Conservation (phyloP, 179 eudicot genomes). For the Corrigiola litoralis region DNA sequence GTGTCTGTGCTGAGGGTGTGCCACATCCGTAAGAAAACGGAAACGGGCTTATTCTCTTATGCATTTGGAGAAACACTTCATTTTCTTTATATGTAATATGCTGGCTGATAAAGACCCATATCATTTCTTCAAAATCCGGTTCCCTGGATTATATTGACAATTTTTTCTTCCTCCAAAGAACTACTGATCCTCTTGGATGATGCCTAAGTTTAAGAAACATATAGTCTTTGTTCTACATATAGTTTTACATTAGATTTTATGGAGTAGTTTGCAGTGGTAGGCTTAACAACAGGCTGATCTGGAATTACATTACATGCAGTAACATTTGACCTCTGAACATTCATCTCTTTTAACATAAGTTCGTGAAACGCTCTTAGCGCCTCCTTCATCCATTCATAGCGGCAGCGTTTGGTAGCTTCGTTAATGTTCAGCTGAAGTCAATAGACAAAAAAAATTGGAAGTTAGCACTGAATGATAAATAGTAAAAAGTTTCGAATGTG, state of each 20-base stretch:
- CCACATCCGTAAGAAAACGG: too few species aligned
- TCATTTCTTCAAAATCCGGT: conserved; percentile 1
- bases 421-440: conserved; percentile 31
- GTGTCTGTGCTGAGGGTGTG: too few species aligned
- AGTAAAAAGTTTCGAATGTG: background rate
- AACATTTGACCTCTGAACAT: background rate
- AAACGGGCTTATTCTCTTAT: background rate
- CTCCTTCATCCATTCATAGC: conserved; percentile 51
- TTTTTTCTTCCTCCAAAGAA: background rate
- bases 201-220: background rate
- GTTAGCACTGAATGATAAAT: background rate
- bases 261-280: conserved; percentile 5
- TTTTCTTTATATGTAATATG: background rate
- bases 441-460: background rate
- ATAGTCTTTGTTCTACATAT: conserved; percentile 6
- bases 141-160: conserved; percentile 6
- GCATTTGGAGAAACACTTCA: background rate
- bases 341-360: conserved; percentile 12
- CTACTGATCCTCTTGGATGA: conserved; percentile 9
- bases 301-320: background rate
- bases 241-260: conserved; percentile 2
- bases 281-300: conserved; percentile 12
- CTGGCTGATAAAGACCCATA: background rate
- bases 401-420: conserved; percentile 40
- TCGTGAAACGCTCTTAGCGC: conserved; percentile 29